Conservation (phyloP, 2,329 filamentous ascomycete genomes). For the Nemania bipapillata region DNA sequence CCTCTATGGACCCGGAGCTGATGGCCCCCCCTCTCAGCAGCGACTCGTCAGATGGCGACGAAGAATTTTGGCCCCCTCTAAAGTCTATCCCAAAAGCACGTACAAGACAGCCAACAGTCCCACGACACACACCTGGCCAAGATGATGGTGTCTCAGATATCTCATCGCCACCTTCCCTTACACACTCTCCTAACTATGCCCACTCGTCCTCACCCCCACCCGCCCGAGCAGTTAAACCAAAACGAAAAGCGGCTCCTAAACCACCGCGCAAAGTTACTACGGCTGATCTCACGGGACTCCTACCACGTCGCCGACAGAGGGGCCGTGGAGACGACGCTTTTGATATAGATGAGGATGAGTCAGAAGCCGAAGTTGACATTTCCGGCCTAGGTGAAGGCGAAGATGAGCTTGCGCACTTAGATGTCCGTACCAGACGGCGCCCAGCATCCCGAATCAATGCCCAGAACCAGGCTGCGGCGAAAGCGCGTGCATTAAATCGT, state of each 20-base stretch:
- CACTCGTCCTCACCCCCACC: slow-evolving; percentile 49
- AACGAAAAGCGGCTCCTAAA: slow-evolving; percentile 52
- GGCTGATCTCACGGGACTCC: slow-evolving; percentile 63
- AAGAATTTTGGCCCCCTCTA: slow-evolving; percentile 64
- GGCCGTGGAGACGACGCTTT: slow-evolving; percentile 54
- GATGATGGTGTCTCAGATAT: slow-evolving; percentile 63
- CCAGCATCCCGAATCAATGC: slow-evolving; percentile 48
- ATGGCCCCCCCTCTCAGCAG: slow-evolving; percentile 68
- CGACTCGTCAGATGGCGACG: slow-evolving; percentile 58
- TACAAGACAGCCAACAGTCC: slow-evolving; percentile 42
- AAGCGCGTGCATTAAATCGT: slow-evolving; percentile 32
- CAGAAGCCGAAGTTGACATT: slow-evolving; percentile 61
- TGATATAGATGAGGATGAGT: slow-evolving; percentile 55
- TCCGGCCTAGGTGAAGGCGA: slow-evolving; percentile 63
- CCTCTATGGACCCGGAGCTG: slow-evolving; percentile 58
- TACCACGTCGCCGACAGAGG: slow-evolving; percentile 64
- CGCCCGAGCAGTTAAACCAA: slow-evolving; percentile 47
- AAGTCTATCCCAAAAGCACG: slow-evolving; percentile 62
- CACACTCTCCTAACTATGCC: slow-evolving; percentile 70
- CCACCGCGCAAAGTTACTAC: slow-evolving; percentile 62
- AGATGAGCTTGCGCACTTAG: slow-evolving; percentile 65
- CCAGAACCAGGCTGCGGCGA: slow-evolving; percentile 42
- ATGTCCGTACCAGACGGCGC: slow-evolving; percentile 53
- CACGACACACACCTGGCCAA: slow-evolving; percentile 54
- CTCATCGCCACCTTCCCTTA: slow-evolving; percentile 73